These are phyloP conservation scores for Hygrophorus russula DNA, from an alignment of 768 basidiomycete genomes.

Conservation along the genomic window DNA sequence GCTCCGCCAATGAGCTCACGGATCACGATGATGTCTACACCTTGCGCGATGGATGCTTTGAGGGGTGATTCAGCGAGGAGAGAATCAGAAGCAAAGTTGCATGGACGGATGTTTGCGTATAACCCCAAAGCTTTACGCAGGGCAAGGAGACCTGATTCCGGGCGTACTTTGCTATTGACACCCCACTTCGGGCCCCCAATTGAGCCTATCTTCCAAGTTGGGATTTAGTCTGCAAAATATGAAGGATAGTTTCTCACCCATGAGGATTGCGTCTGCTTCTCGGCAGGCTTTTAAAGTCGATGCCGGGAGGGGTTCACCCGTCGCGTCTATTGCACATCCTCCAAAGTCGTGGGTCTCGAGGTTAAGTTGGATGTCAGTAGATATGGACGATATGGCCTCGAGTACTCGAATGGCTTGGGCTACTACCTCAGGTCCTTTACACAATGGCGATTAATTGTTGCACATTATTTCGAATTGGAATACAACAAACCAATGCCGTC, in stretches of 20 bases:
- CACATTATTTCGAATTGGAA: neutral
- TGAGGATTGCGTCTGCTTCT: slow-evolving; percentile 88
- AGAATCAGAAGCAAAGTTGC: slow-evolving; percentile 88
- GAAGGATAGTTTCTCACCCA: slow-evolving; percentile 47
- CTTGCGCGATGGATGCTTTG: slow-evolving; percentile 69
- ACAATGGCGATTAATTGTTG: slow-evolving; percentile 7
- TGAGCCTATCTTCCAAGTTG: slow-evolving; percentile 44
- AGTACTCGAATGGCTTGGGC: slow-evolving; percentile 79
- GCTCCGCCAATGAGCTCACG: slow-evolving; percentile 94
- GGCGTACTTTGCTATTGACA: slow-evolving; percentile 75
- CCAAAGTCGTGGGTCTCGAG: slow-evolving; percentile 79
- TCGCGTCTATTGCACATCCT: slow-evolving; percentile 83
- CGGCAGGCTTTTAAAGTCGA: slow-evolving; percentile 82
- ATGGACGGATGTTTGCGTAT: slow-evolving; percentile 97
- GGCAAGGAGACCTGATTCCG: slow-evolving; percentile 81
- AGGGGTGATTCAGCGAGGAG: slow-evolving; percentile 84
- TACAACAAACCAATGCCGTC: slow-evolving; percentile 81
- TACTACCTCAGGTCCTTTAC: slow-evolving; percentile 79
- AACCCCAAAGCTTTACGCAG: slow-evolving; percentile 92
- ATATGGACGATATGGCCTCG: slow-evolving; percentile 51
- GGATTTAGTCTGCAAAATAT: slow-evolving; percentile 4
- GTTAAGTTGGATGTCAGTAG: slow-evolving; percentile 55
- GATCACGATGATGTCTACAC: slow-evolving; percentile 86
- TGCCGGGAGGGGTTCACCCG: slow-evolving; percentile 77
- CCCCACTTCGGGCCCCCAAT: slow-evolving; percentile 99